Evolutionary conservation across 2,329 filamentous ascomycete species (phyloP), one percentile per base, ranked within the genome.

Genomic region (Diaporthe capsici): DNA sequence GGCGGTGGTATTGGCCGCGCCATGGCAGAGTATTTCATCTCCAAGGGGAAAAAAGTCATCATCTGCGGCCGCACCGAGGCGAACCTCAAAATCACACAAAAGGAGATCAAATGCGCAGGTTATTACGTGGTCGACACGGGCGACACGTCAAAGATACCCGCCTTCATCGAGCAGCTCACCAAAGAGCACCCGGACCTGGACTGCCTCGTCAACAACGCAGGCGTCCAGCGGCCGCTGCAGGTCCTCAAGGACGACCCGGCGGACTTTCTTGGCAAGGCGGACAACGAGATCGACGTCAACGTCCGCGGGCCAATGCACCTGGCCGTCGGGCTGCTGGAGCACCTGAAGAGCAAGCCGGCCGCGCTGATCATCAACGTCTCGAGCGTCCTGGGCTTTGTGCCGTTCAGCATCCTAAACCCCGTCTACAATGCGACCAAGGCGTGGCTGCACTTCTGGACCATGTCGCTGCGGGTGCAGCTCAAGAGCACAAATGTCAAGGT

Each of bases 361-460:
- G 84, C 86, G 0, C 75, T 87, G 1, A 86, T 91, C 67, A 85
- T 91, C 80, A 91, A 91, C 77, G 86, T 91, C 1, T 88, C 87
- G 0, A 89, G 86, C 9, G 84, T 89, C 0, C 84, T 92, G 0
- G 90, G 87, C 4, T 91, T 86, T 76, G 81, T 88, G 0, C 90
- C 90, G 0, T 86, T 87, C 74, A 85, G 83, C 3, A 82, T 90
- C 74, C 85, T 90, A 77, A 92, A 90, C 78, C 90, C 89, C 0
- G 87, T 91, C 1, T 92, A 92, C 81, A 90, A 90, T 79, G 90
- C 87, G 3, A 91, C 88, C 2, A 92, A 92, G 78, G 88, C 89
- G 0, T 92, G 86, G 87, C 51, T 90, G 53, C 89, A 91, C 78
- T 91, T 87, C 80, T 91, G 87, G 85, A 87, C 82, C 37, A 87